Evolutionary conservation across 306 rosid genomes (phyloP).

Genomic region (Ochetophila trinervis): DNA sequence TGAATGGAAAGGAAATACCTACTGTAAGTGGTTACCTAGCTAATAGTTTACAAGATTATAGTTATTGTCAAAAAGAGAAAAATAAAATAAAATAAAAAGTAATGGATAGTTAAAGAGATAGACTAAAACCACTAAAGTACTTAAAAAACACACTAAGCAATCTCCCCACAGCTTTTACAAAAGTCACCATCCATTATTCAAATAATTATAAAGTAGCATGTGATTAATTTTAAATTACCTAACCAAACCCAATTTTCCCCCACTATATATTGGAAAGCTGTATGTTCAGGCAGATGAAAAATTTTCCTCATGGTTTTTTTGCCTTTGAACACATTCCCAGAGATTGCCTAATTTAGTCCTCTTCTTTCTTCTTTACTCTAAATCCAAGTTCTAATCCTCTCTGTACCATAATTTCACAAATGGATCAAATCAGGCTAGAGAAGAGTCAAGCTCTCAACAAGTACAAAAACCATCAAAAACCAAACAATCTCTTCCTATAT

Average conservation of each 20-base stretch:
- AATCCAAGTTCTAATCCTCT: background rate
- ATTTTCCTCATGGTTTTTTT: conserved; percentile 11
- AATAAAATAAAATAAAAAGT: background rate
- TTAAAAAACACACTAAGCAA: conserved; percentile 11
- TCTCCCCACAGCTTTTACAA: conserved; percentile 17
- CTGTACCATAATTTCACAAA: conserved; percentile 3
- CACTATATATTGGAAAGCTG: conserved; percentile 14
- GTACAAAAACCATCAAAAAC: conserved; percentile 19
- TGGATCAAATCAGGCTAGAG: conserved; percentile 30
- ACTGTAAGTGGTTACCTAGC: background rate
- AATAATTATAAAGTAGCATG: conserved; percentile 5
- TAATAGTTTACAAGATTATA: background rate
- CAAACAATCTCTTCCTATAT: conserved; percentile 23
- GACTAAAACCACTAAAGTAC: conserved; percentile 15
- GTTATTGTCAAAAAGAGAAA: background rate
- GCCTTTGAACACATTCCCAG: conserved; percentile 4
- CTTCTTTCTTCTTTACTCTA: conserved; percentile 5
- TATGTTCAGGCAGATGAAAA: conserved; percentile 34
- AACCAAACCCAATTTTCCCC: conserved; percentile 18
- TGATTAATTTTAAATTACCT: conserved; percentile 16
- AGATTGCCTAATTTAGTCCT: background rate
- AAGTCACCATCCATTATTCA: conserved; percentile 14
- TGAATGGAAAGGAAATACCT: background rate
- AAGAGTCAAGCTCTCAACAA: conserved; percentile 27
- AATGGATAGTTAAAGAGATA: background rate